Conservation (phyloP, 2,329 filamentous ascomycete species). For the Diaporthe citrichinensis region DNA sequence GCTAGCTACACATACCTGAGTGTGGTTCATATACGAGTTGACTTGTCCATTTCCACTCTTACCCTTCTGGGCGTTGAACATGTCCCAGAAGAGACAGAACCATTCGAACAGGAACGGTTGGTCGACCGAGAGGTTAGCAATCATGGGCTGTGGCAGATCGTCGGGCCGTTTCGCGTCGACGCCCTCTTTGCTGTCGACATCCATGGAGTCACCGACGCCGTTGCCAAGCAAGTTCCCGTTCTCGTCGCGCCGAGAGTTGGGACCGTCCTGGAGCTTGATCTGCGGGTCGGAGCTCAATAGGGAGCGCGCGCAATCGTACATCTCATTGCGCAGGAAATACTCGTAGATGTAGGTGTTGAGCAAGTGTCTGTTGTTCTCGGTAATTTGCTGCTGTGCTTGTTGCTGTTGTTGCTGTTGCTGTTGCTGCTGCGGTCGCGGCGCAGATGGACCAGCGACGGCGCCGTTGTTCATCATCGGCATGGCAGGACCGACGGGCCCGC, state of each 20-base stretch:
- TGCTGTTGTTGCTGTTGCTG: constrained; percentile 56
- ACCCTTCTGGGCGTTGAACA: constrained; percentile 86
- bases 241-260: constrained; percentile 76
- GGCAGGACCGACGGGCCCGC: constrained; percentile 74
- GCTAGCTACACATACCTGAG: constrained; percentile 74
- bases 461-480: constrained; percentile 79
- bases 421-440: constrained; percentile 55
- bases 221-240: constrained; percentile 78
- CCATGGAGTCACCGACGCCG: constrained; percentile 81
- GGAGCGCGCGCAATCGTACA: constrained; percentile 86
- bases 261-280: constrained; percentile 79
- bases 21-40: constrained; percentile 84
- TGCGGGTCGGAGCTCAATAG: constrained; percentile 77
- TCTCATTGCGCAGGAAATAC: constrained; percentile 88
- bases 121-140: constrained; percentile 75
- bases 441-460: constrained; percentile 52
- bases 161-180: constrained; percentile 80
- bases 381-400: constrained; percentile 56
- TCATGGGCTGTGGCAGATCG: constrained; percentile 82
- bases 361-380: constrained; percentile 66
- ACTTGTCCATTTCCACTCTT: constrained; percentile 75
- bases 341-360: constrained; percentile 93
- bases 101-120: constrained; percentile 95
- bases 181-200: constrained; percentile 86
- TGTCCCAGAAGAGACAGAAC: constrained; percentile 98